Conservation (phyloP, 2,329 filamentous ascomycete species). For the Chrysosporium keratinophilum region DNA sequence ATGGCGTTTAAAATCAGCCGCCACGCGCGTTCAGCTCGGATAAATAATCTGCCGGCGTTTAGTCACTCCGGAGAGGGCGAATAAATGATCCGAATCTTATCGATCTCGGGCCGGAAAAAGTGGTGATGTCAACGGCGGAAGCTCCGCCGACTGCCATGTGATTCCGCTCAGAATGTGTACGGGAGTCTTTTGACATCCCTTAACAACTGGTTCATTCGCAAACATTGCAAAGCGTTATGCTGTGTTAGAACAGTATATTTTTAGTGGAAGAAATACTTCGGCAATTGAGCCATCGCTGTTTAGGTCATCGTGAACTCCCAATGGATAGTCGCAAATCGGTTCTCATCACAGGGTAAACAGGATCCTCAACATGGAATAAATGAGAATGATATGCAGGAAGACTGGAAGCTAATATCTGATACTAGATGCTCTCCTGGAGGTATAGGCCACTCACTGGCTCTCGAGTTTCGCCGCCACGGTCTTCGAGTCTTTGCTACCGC, state of each 20-base stretch:
- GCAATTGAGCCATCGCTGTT: no score
- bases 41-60: no score
- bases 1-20: no score
- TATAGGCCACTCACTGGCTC: constrained; percentile 49
- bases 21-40: no score
- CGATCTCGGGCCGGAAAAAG: constrained; percentile 35
- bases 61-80: no score
- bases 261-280: no score
- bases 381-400: no score
- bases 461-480: constrained; percentile 45
- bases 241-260: neutral
- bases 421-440: constrained; percentile 43
- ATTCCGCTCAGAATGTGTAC: no score
- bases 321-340: constrained; percentile 31
- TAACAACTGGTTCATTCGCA: neutral
- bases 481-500: constrained; percentile 50
- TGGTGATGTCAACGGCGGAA: neutral
- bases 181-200: neutral
- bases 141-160: no score
- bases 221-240: neutral
- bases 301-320: neutral
- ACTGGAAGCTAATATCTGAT: neutral
- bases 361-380: no score
- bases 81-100: neutral
- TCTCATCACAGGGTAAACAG: constrained; percentile 34